A percentile compares a stretch with the other conserved stretches of the same genome.
These are phyloP conservation scores for Beta lomatogona DNA, from an alignment of 179 eudicot species.

Conservation along the genomic window DNA sequence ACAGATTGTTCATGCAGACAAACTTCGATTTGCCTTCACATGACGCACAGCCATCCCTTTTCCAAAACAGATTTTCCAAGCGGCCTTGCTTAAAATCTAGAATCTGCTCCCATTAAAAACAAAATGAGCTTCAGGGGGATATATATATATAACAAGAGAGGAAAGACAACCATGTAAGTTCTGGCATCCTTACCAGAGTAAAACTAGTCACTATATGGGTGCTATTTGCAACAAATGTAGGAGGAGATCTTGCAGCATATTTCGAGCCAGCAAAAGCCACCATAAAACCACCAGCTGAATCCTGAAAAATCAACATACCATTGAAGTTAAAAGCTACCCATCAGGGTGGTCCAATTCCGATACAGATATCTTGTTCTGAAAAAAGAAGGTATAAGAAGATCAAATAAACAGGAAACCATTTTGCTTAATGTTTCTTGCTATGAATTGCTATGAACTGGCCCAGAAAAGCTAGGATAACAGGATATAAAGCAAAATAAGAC, in stretches of 20 bases:
- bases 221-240: conserved; percentile 79
- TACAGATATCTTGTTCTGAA: not conserved
- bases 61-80: conserved; percentile 84
- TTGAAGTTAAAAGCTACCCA: not conserved
- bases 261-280: conserved; percentile 96
- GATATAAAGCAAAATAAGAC: no score
- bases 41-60: conserved; percentile 84
- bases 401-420: not conserved
- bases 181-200: conserved; percentile 69
- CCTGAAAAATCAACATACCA: conserved; percentile 40
- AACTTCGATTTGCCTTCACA: conserved; percentile 70
- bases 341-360: not conserved
- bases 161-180: not conserved
- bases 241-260: conserved; percentile 91
- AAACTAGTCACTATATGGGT: conserved; percentile 76
- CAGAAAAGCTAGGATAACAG: no score
- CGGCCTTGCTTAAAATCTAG: conserved; percentile 83
- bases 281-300: conserved; percentile 73
- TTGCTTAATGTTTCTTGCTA: not conserved
- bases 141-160: not conserved
- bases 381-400: not conserved
- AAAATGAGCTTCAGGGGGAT: not conserved
- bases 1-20: conserved; percentile 80
- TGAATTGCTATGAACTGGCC: no score
- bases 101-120: conserved; percentile 48